Base-by-base conservation (phyloP, 2,329 filamentous ascomycete species). In the Stagonosporopsis tanaceti region DNA sequence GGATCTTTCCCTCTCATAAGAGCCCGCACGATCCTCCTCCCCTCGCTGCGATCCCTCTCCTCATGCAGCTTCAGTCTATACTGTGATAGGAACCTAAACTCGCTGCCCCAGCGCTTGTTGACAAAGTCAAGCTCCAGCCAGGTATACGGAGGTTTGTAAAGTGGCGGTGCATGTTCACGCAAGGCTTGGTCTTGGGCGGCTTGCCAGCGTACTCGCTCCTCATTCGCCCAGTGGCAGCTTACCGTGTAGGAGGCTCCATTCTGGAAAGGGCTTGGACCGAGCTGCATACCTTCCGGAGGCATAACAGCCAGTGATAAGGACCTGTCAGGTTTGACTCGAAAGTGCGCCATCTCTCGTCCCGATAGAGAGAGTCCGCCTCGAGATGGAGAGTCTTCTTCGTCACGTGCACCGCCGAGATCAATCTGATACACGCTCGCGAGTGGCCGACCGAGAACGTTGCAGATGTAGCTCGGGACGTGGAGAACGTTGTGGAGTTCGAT, bases 401-500 rank as follows among this genome's bases (percentile, higher is more conserved):
- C 24, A 2, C 22, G 20, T 14, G 50, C 39, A 6, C 50, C 28
- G 15, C 44, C 50, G 6, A 47, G 35, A 2, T n/a, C 4, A 5
- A 55, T 34, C 3, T 38, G 25, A 15, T 55, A 50, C 14, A 44
- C 14, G 17, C 25, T 34, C 27, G 45, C 38, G 4, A 55, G 30
- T n/a, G 32, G 45, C 5, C 39, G 22, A 17, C 52, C 52, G 6
- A 55, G 52, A 9, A 55, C 30, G 32, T 55, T 55, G 32, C 45
- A 48, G n/a, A 44, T 14, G 17, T 44, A 38, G 24, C 5, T 39
- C 34, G 52, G 45, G 4, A 34, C 52, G 14, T 55, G 45, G 4
- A 55, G 52, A 17, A 55, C 45, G 45, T 55, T 50, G 39, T 34
- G 30, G 4, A 55, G 38, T 27, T 55, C 38, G 24, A 55, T 55